Base-by-base conservation (phyloP, 2,329 filamentous ascomycete species). In the Ploettnerulaceae sp. region DNA sequence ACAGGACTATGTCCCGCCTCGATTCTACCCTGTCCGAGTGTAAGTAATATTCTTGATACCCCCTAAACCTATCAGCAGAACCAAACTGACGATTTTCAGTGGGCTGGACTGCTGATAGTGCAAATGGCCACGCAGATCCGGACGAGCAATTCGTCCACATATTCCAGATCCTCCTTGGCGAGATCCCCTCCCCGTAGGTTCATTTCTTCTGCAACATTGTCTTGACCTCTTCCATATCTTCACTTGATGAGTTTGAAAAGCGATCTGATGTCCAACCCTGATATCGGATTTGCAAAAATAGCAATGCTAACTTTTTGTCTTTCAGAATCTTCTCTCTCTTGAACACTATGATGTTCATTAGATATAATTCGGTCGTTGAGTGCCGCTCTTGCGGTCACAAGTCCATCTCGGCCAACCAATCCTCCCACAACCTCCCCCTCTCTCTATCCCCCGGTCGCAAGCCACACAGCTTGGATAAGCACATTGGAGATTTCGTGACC, bases 101-200 rank as follows among this genome's bases (percentile, higher is more conserved):
- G 14, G 57, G 55, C n/a, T 62, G 58, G 58, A 41, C 14, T n/a
- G 24, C 54, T 14, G 48, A 53, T 14, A 36, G 38, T 15, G 37
- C 45, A 4, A 49, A 35, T 14, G 54, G 55, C 5, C 61, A 64
- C 39, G 60, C 49, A n/a, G 63, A 65, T 32, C 59, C 62, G 14
- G 57, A 61, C 5, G 63, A 66, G 31, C 60, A 61, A 32, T 32
- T 60, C 2, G 47, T 43, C 2, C 61, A 57, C 58, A 48, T 65
- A 12, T 31, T 61, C 6, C 47, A 53, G 5, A 47, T 50, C 12
- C 53, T 64, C 15, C 36, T 41, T 1, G 36, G 57, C n/a, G 58
- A 64, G 36, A 33, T 65, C 7, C 58, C 59, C 8, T 31, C 46
- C 5, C 40, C 48, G 60, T 59, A 53, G 58, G 55, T 41, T 18